These are phyloP conservation scores for Pyropia haitanensis DNA, from an alignment of 23 red algal genomes.

Conservation along the genomic window DNA sequence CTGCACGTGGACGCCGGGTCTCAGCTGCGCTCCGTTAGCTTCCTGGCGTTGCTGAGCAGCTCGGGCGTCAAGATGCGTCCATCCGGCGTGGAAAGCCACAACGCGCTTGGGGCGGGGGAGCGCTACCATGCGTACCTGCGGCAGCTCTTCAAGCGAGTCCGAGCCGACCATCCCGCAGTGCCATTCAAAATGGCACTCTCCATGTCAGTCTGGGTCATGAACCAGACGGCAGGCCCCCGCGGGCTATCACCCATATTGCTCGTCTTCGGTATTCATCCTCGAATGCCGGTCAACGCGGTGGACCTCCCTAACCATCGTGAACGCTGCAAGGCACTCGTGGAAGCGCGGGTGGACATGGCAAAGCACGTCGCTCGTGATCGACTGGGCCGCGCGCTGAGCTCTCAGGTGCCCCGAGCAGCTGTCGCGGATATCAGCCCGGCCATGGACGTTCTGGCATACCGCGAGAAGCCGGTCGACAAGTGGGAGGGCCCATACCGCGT, in stretches of 20 bases:
- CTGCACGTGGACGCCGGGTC: background rate
- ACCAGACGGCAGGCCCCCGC: background rate
- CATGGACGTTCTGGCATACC: slow-evolving; percentile 1
- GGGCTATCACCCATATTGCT: background rate
- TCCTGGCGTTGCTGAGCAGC: background rate
- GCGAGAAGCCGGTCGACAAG: slow-evolving; percentile 2
- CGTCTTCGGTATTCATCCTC: background rate
- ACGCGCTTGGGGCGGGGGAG: slow-evolving; percentile 17
- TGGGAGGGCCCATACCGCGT: slow-evolving; percentile 6
- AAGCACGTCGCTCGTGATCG: background rate
- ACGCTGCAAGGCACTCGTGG: background rate
- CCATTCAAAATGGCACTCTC: background rate
- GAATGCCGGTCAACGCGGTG: background rate
- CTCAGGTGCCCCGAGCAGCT: too few species aligned
- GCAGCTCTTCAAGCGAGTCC: background rate
- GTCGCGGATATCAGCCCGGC: too few species aligned
- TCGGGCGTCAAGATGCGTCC: slow-evolving; percentile 1
- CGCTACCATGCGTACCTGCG: slow-evolving; percentile 18
- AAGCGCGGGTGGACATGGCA: background rate
- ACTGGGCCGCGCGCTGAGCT: too few species aligned
- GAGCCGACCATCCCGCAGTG: background rate
- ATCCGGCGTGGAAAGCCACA: slow-evolving; percentile 5
- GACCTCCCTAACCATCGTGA: background rate
- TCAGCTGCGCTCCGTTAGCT: background rate
- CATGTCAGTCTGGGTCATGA: background rate